Base-by-base conservation (phyloP, 108 stramenopile species). In the Skeletonema marinoi region DNA sequence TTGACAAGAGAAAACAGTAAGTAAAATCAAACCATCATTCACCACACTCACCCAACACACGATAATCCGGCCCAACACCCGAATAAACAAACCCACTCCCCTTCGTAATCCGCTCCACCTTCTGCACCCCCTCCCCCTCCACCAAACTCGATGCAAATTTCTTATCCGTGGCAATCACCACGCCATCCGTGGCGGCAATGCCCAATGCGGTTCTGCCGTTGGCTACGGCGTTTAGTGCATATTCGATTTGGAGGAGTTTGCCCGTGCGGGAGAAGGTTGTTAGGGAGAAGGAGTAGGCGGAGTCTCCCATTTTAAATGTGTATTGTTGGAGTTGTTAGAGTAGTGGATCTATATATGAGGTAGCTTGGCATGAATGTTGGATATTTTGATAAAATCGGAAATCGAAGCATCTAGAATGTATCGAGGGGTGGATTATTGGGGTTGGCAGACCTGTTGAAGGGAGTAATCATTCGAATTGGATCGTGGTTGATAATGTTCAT, bases 11-110 rank as follows among this genome's bases (percentile, higher is more conserved):
- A 35, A 35, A 35, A 35, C 33, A 35, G 4, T 6, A 35, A 35
- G 4, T 35, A 35, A 4, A 35, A 35, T 35, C 6, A 6, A 4
- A 35, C 6, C 33, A 35, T 35, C 33, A 35, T 35, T 41, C 1
- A 3, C 12, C 39, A 12, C 5, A 81, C 94, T 78, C 80, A 95
- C 94, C 94, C 33, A 99, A 77, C 32, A 99, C 97, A 25, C 99
- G 94, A 90, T 97, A 99, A 88, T 99, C 99, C 46, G 99, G 98
- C 42, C 98, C 98, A 13, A 99, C 89, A 12, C 99, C 99, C n/a
- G 96, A 74, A 77, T 96, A 99, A 7, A 98, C 98, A 71, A 99
- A 93, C 38, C 98, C 99, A 35, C 82, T 73, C 56, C 88, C 83
- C 25, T 95, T 92, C 35, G 97, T 96, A 35, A 99, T 87, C 25